phyloP scores from a whole-genome alignment of 495 filamentous ascomycete species.

The Lasiosphaeris hirsuta region DNA sequence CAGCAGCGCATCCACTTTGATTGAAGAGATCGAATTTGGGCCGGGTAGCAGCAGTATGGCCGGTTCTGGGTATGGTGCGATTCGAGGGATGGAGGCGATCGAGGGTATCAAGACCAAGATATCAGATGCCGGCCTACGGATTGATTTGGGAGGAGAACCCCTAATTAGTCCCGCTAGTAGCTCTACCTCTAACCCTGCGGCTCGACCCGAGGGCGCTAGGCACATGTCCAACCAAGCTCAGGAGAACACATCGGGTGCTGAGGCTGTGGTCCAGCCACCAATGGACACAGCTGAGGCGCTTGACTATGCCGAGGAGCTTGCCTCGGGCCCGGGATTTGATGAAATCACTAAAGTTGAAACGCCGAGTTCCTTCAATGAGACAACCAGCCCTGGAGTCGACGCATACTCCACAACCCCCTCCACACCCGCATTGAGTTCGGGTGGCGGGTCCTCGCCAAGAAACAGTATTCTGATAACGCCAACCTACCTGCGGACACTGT shows the following conservation, averaged over 20 bases:
- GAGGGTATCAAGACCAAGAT: background rate
- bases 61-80: no score
- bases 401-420: conserved; percentile 35
- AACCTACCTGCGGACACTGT: conserved; percentile 12
- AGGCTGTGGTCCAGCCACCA: background rate
- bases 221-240: no score
- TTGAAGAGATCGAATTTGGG: conserved; percentile 14
- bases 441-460: conserved; percentile 34
- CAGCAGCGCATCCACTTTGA: conserved; percentile 22
- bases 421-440: conserved; percentile 36
- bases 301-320: conserved; percentile 22
- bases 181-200: background rate
- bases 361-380: conserved; percentile 5
- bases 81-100: background rate
- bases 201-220: no score
- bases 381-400: conserved; percentile 14
- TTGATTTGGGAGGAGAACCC: background rate
- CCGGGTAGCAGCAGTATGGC: background rate
- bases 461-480: conserved; percentile 35
- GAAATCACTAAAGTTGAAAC: conserved; percentile 6
- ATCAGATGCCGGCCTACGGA: no score
- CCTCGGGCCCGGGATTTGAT: conserved; percentile 12
- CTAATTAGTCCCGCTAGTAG: background rate
- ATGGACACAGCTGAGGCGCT: conserved; percentile 28
- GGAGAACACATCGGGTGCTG: background rate